Base-by-base conservation (phyloP, 164 flowering plant species). In the Pachysandra terminalis region DNA sequence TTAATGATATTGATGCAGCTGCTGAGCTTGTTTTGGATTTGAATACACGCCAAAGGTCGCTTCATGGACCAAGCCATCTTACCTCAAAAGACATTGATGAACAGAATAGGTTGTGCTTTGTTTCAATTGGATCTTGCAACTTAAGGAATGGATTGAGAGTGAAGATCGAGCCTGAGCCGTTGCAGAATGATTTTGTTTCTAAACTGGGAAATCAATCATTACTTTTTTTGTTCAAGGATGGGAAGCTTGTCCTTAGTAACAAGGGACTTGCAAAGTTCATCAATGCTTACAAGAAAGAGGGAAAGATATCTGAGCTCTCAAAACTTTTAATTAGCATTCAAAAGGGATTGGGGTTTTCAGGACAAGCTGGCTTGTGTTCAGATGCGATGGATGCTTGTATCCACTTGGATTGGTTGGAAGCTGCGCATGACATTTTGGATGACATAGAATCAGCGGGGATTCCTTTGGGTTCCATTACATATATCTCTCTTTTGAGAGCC, bases 381-480 rank as follows among this genome's bases (percentile, higher is more conserved):
- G 82, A 84, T 72, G 87, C 85, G 41, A 64, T 88, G 65, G 71
- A 77, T 67, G 89, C 94, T 66, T 91, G 91, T 67, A 78, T 89
- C 74, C 63, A 69, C 40, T 40, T 86, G 72, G 89, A 90, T 25
- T 91, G 93, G 94, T 78, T 88, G 59, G 90, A 87, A 60, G 78
- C 79, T 59, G 93, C 96, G 23, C 98, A 94, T 76, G 97, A 94
- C 79, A 80, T 91, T 65, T 66, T 94, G 68, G 97, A 94, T 65
- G 97, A 91, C 70, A 78, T 87, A 81, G 84, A 83, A 64, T 61
- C 69, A 19, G 84, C 80, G 59, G 87, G 86, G 24, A 16, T 63
- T 56, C 64, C 77, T 5, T 22, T 82, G 48, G 69, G 70, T 13
- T 22, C 21, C 22, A 56, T 13, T 58, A 63, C 82, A 41, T 86